Evolutionary conservation across 78 protist genomes (phyloP).

Genomic region (Neovahlkampfia damariscottae): DNA sequence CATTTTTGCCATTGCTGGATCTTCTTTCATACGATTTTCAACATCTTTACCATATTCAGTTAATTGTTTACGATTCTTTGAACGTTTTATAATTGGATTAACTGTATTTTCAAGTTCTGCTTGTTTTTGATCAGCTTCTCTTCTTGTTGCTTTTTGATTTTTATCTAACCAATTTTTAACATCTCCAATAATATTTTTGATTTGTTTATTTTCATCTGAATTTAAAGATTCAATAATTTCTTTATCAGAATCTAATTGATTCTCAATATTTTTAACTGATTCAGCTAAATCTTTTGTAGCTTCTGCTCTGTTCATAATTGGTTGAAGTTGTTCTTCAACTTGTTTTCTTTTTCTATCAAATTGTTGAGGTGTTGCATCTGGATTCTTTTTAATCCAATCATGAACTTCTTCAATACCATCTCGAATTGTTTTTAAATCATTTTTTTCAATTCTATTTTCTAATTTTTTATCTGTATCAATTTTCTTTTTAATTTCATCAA

Average conservation of each 20-base stretch:
- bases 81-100: not conserved
- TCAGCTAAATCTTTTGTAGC: no score
- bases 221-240: not conserved
- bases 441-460: no score
- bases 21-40: not conserved
- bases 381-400: not conserved
- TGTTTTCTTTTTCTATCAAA: not conserved
- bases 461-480: no score
- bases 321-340: not conserved
- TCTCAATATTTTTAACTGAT: not conserved
- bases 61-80: not conserved
- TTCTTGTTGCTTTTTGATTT: not conserved
- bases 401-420: no score
- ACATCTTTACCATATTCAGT: not conserved
- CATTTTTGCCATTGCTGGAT: no score
- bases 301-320: not conserved
- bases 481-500: not conserved
- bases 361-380: not conserved
- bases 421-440: no score
- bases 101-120: not conserved
- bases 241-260: not conserved
- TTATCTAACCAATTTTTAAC: not conserved
- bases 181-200: not conserved
- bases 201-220: not conserved
- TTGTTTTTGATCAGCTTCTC: not conserved